Conservation (phyloP, 257 asterid genomes). For the Misopates orontium region DNA sequence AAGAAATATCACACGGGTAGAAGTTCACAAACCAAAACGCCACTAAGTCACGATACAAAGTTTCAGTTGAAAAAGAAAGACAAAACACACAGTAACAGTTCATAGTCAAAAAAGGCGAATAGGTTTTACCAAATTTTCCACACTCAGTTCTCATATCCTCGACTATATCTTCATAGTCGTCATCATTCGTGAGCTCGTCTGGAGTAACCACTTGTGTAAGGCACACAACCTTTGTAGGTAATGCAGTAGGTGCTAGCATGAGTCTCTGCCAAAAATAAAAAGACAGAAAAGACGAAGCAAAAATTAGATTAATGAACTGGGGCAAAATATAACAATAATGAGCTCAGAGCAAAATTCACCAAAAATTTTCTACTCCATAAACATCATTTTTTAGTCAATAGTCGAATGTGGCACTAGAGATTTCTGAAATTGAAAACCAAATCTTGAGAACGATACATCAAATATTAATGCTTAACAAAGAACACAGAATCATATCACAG, state of each 20-base stretch:
- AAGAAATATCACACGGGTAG: conserved; percentile 30
- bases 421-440: background rate
- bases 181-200: conserved; percentile 75
- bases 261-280: conserved; percentile 56
- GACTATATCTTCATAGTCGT: conserved; percentile 78
- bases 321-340: background rate
- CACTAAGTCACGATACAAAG: background rate
- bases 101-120: background rate
- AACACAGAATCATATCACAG: background rate
- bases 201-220: conserved; percentile 63
- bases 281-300: background rate
- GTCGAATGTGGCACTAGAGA: background rate
- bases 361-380: background rate
- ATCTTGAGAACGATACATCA: background rate
- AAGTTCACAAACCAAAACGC: background rate
- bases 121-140: conserved; percentile 59
- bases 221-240: conserved; percentile 79
- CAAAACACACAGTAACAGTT: background rate
- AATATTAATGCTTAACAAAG: conserved; percentile 7
- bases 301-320: too few relatives aligned
- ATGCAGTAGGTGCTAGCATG: conserved; percentile 55
- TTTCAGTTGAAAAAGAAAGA: conserved; percentile 7
- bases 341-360: background rate
- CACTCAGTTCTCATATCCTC: conserved; percentile 93
- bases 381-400: background rate